phyloP scores from a whole-genome alignment of 2,329 filamentous ascomycete genomes.

The Botrytis deweyae region DNA sequence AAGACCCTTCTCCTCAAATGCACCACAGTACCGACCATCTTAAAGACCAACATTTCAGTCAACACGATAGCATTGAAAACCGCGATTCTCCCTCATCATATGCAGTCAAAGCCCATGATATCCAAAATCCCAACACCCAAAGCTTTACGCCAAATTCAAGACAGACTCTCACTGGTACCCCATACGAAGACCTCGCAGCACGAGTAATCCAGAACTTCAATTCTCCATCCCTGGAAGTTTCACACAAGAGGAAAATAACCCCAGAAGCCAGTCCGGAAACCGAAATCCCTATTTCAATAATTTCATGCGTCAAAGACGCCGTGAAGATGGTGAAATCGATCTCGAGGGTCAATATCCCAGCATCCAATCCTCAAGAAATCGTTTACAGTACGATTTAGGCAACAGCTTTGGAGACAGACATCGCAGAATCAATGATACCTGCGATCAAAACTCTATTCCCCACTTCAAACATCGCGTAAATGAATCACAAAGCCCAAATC shows the following conservation, averaged over 20 bases:
- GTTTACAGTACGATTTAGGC: background rate
- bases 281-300: too few species aligned
- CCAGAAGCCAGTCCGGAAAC: background rate
- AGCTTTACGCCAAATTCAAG: background rate
- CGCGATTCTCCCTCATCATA: background rate
- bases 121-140: background rate
- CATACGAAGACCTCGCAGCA: too few species aligned
- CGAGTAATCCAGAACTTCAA: background rate
- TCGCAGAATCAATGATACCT: background rate
- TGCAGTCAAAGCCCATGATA: background rate
- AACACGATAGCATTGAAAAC: fast-evolving
- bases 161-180: fast-evolving
- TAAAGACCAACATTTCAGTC: too few species aligned
- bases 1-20: background rate
- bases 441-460: background rate
- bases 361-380: fast-evolving
- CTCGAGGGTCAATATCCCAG: background rate
- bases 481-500: background rate
- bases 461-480: background rate
- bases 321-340: background rate
- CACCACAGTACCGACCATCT: background rate
- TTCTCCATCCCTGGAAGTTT: background rate
- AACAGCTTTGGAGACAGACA: background rate
- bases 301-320: background rate
- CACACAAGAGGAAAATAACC: background rate